phyloP scores from a whole-genome alignment of 169 alveolate species.

The Eimeria sp. region DNA sequence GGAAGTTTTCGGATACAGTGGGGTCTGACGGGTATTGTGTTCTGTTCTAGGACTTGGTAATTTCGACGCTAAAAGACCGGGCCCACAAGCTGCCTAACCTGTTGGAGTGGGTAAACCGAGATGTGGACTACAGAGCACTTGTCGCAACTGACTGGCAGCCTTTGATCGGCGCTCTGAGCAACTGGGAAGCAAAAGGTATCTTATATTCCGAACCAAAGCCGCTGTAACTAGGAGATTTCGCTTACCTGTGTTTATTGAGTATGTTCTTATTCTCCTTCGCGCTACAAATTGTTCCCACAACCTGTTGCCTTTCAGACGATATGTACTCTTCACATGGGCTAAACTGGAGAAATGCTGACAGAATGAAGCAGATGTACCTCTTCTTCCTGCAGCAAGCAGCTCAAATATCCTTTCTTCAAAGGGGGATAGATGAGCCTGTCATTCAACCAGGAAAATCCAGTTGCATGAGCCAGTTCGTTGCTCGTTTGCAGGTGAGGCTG shows the following conservation, averaged over 20 bases:
- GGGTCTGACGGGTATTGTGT: background rate
- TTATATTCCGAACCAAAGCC: background rate
- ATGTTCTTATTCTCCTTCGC: background rate
- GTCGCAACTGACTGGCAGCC: slow-evolving; percentile 67
- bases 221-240: background rate
- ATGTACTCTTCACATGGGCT: slow-evolving; percentile 47
- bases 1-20: background rate
- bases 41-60: background rate
- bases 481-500: slow-evolving; percentile 32
- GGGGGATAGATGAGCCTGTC: slow-evolving; percentile 6
- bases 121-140: slow-evolving; percentile 70
- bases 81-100: slow-evolving; percentile 68
- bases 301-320: slow-evolving; percentile 40
- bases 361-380: slow-evolving; percentile 70
- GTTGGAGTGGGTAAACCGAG: slow-evolving; percentile 62
- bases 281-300: background rate
- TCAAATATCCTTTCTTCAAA: slow-evolving; percentile 4
- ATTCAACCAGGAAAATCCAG: slow-evolving; percentile 27
- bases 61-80: slow-evolving; percentile 6
- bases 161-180: slow-evolving; percentile 54
- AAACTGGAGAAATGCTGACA: slow-evolving; percentile 38
- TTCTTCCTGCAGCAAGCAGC: slow-evolving; percentile 47
- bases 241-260: background rate
- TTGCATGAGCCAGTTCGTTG: slow-evolving; percentile 75
- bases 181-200: slow-evolving; percentile 72